These are phyloP conservation scores for Mrakia hoshinonis DNA, from an alignment of 768 basidiomycete species.

Conservation along the genomic window DNA sequence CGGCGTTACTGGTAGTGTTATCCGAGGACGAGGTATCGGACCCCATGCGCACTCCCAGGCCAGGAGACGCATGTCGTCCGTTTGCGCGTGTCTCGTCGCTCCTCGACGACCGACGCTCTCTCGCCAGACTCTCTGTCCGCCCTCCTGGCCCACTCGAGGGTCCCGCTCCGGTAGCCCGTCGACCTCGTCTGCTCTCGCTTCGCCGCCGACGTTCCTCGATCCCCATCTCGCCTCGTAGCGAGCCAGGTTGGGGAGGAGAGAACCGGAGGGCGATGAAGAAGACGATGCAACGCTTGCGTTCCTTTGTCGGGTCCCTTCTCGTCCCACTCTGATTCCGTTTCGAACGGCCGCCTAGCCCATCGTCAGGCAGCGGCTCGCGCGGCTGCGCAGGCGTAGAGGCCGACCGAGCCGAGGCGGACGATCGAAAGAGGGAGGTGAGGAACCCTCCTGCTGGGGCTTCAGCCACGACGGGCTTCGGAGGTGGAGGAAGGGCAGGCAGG, in stretches of 20 bases:
- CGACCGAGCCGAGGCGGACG: slow-evolving; percentile 4
- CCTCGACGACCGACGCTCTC: neutral
- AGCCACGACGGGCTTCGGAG: neutral
- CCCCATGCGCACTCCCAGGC: neutral
- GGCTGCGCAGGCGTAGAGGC: slow-evolving; percentile 1
- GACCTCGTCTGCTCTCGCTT: slow-evolving; percentile 10
- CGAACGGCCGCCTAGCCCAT: neutral
- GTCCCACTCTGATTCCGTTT: slow-evolving; percentile 1
- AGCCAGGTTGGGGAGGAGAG: neutral
- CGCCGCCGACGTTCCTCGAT: too few relatives aligned
- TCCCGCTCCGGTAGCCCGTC: too few relatives aligned
- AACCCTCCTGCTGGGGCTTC: slow-evolving; percentile 11
- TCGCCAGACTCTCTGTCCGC: neutral
- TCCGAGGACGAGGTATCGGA: neutral
- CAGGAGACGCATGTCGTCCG: neutral
- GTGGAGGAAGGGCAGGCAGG: slow-evolving; percentile 19
- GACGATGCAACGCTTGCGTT: slow-evolving; percentile 2
- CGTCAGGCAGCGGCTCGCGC: neutral
- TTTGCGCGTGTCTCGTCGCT: neutral
- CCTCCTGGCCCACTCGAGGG: neutral
- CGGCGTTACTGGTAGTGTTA: neutral
- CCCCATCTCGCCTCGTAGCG: neutral
- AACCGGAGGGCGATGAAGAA: slow-evolving; percentile 27
- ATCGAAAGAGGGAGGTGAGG: slow-evolving; percentile 27
- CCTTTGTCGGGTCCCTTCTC: slow-evolving; percentile 8